phyloP scores from a whole-genome alignment of 148 eudicot species.

The Vaccinium darrowii region DNA sequence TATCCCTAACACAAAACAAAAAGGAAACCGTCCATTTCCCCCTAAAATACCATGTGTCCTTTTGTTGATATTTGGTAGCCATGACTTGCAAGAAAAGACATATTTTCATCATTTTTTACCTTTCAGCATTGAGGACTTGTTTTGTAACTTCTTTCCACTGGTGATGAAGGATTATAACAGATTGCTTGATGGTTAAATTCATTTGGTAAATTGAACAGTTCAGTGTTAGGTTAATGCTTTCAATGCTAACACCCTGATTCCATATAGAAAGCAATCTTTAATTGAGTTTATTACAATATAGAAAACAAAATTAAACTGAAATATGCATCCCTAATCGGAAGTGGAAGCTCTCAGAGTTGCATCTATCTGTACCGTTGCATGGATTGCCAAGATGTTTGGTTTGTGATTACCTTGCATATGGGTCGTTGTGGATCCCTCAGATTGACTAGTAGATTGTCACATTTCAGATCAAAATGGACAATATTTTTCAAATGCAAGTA shows the following conservation, averaged over 20 bases:
- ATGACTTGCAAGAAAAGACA: background rate
- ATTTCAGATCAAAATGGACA: constrained; percentile 96
- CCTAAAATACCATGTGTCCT: background rate
- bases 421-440: constrained; percentile 92
- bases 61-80: background rate
- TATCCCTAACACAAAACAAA: background rate
- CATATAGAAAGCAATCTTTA: background rate
- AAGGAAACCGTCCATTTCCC: background rate
- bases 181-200: constrained; percentile 5
- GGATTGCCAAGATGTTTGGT: background rate
- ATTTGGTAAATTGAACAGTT: background rate
- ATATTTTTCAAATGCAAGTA: constrained; percentile 89
- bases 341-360: background rate
- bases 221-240: background rate
- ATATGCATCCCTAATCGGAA: background rate
- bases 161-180: background rate
- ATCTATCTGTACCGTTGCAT: background rate
- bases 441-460: constrained; percentile 92
- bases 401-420: constrained; percentile 75
- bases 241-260: background rate
- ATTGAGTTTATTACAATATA: background rate
- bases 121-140: background rate
- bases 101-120: background rate
- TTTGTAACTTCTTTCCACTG: background rate
- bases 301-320: background rate